A percentile compares a stretch with the other conserved stretches of the same genome.
These are phyloP conservation scores for Didymella arachidicola DNA, from an alignment of 2,329 filamentous ascomycete species.

Conservation along the genomic window DNA sequence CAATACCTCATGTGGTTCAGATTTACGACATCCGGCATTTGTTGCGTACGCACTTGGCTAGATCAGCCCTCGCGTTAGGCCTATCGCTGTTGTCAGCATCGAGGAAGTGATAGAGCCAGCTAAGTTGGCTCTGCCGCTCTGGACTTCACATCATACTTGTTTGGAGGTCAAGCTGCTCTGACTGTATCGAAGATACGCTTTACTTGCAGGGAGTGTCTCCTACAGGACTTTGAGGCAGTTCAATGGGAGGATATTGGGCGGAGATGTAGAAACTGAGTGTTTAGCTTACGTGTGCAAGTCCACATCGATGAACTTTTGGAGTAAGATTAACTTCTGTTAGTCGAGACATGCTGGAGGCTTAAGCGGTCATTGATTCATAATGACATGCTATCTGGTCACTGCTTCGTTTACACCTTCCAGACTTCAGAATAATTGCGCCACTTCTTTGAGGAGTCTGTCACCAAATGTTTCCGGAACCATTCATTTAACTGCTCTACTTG, in stretches of 20 bases:
- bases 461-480: no score
- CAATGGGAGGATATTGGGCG: not conserved
- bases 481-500: no score
- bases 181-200: not conserved
- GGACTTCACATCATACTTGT: not conserved
- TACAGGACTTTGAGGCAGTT: not conserved
- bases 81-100: not conserved
- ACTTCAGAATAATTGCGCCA: no score
- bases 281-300: not conserved
- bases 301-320: not conserved
- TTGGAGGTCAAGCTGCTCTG: not conserved
- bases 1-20: no score
- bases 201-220: not conserved
- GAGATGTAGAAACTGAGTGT: not conserved
- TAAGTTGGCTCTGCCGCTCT: not conserved
- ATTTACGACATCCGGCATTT: not conserved
- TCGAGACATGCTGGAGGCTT: no score
- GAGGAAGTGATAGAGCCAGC: not conserved
- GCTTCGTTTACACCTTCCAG: no score
- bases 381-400: no score
- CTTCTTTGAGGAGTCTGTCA: no score
- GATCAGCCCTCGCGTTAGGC: not conserved
- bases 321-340: no score
- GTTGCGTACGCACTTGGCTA: not conserved
- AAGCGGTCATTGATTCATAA: no score